These are phyloP conservation scores for Onygena corvina DNA, from an alignment of 2,329 filamentous ascomycete genomes.

Conservation along the genomic window DNA sequence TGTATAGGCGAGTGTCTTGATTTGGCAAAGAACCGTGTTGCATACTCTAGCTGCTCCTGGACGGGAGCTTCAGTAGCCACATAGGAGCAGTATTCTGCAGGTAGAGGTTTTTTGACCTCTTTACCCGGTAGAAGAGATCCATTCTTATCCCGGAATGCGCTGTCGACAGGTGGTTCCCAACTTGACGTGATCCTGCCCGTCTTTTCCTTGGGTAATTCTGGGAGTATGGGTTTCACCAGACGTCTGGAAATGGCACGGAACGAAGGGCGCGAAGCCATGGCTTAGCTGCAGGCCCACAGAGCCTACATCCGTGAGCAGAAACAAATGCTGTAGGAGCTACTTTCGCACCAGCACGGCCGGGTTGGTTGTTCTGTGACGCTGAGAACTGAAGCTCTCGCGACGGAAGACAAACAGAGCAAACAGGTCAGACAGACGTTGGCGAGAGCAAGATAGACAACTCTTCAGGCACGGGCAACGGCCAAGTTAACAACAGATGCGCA, in stretches of 20 bases:
- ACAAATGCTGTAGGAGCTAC: background rate
- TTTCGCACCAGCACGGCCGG: too few relatives aligned
- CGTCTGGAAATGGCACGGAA: background rate
- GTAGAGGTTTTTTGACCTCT: background rate
- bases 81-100: constrained; percentile 26
- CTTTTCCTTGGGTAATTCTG: background rate
- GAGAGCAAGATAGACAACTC: background rate
- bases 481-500: background rate
- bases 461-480: background rate
- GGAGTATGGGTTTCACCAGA: background rate
- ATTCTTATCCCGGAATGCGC: background rate
- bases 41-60: constrained; percentile 33
- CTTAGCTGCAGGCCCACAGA: background rate
- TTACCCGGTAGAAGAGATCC: background rate
- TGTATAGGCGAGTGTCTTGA: constrained; percentile 41
- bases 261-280: background rate
- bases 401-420: background rate
- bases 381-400: too few relatives aligned
- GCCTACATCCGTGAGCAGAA: background rate
- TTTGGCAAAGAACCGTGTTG: constrained; percentile 36
- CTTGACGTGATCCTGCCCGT: background rate
- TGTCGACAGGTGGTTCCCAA: background rate
- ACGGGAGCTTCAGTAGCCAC: constrained; percentile 41
- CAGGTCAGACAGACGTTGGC: background rate
- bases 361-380: background rate